phyloP scores from a whole-genome alignment of 768 basidiomycete genomes.

The Termitomyces sp. region DNA sequence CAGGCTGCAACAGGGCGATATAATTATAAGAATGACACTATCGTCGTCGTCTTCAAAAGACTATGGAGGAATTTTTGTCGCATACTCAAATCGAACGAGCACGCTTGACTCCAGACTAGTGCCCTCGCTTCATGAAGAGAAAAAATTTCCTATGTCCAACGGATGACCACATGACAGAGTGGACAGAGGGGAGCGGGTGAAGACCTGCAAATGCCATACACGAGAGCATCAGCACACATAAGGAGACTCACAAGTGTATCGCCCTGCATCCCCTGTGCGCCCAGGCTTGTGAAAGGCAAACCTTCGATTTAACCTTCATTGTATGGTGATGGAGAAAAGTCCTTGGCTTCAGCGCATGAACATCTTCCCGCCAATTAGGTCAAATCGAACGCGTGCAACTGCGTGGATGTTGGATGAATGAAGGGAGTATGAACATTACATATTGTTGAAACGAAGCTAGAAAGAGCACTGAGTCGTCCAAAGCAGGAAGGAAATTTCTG shows the following conservation, averaged over 20 bases:
- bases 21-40: too few relatives aligned
- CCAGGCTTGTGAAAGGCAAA: background rate
- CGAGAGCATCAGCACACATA: background rate
- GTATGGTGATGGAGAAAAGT: background rate
- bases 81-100: background rate
- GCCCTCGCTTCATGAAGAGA: too few relatives aligned
- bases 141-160: too few relatives aligned
- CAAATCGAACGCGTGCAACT: background rate
- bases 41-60: too few relatives aligned
- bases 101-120: too few relatives aligned
- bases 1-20: too few relatives aligned
- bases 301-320: background rate
- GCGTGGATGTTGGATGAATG: background rate
- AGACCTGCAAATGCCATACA: background rate
- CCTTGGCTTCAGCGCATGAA: background rate
- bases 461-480: background rate
- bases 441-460: background rate
- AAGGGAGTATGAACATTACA: background rate
- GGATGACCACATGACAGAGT: too few relatives aligned
- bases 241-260: background rate
- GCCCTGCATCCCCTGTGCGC: background rate
- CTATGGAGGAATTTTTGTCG: background rate
- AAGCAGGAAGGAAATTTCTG: background rate
- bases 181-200: too few relatives aligned
- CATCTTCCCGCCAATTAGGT: background rate